Conservation (phyloP, 306 rosid genomes). For the Notholithocarpus densiflorus region DNA sequence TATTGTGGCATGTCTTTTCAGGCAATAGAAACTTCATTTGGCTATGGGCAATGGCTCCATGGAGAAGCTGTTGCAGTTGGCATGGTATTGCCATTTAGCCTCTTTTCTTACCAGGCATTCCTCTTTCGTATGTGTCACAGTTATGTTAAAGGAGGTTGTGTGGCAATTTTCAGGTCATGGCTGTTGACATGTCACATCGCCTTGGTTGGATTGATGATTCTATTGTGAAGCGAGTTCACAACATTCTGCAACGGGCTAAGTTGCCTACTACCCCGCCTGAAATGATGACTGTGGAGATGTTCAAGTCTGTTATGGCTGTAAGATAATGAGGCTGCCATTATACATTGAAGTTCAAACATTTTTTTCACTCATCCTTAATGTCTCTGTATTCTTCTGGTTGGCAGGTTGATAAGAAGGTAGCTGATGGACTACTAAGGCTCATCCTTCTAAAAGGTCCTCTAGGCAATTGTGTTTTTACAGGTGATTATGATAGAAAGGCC, state of each 20-base stretch:
- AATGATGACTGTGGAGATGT: slow-evolving; percentile 72
- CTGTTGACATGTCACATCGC: slow-evolving; percentile 91
- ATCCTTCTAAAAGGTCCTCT: slow-evolving; percentile 87
- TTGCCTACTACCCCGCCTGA: slow-evolving; percentile 75
- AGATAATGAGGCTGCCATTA: slow-evolving; percentile 19
- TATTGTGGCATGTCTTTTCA: slow-evolving; percentile 28
- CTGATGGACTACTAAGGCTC: slow-evolving; percentile 87
- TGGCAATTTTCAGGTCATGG: slow-evolving; percentile 70
- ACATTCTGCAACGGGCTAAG: slow-evolving; percentile 62
- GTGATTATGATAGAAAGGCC: slow-evolving; percentile 84
- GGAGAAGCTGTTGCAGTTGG: slow-evolving; percentile 99
- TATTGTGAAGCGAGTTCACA: slow-evolving; percentile 64
- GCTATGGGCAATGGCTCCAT: slow-evolving; percentile 96
- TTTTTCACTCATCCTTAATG: slow-evolving; percentile 8
- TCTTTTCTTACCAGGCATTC: neutral
- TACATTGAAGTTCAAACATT: neutral
- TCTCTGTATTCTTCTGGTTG: slow-evolving; percentile 24
- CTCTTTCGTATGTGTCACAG: neutral
- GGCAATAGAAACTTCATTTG: slow-evolving; percentile 90
- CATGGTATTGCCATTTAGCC: slow-evolving; percentile 48
- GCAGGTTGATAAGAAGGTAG: slow-evolving; percentile 96
- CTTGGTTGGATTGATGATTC: slow-evolving; percentile 95
- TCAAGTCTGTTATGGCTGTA: slow-evolving; percentile 94
- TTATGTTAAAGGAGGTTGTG: slow-evolving; percentile 23
- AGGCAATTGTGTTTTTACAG: slow-evolving; percentile 84